Evolutionary conservation across 495 filamentous ascomycete genomes (phyloP).

Genomic region (Cercophora newfieldiana): DNA sequence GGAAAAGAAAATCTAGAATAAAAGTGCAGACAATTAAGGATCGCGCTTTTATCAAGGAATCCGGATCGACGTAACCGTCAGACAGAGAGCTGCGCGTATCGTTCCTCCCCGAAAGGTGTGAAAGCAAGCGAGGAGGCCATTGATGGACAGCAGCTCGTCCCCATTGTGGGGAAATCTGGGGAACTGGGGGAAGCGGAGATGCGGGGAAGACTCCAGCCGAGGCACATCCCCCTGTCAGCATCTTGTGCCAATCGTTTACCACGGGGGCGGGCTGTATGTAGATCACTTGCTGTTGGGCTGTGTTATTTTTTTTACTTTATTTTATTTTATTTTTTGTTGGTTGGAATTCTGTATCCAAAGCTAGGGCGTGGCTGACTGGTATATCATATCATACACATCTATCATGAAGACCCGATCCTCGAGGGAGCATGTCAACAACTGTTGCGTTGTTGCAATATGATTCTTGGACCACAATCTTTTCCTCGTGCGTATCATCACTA

Average conservation of each 20-base stretch:
- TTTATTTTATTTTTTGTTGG: no score
- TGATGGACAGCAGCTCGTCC: not conserved
- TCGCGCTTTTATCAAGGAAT: not conserved
- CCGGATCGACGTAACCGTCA: not conserved
- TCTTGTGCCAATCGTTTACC: not conserved
- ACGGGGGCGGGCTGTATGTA: no score
- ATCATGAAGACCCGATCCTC: not conserved
- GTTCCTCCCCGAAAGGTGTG: not conserved
- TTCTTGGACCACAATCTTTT: not conserved
- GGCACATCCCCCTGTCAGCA: conserved; percentile 6
- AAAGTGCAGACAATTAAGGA: not conserved
- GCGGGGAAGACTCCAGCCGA: conserved; percentile 18
- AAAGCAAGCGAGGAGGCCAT: not conserved
- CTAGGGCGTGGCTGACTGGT: no score
- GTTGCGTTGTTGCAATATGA: not conserved
- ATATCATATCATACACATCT: conserved; percentile 11
- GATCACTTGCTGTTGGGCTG: no score
- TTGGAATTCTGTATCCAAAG: no score
- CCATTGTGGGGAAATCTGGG: conserved; percentile 16
- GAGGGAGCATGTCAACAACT: no score
- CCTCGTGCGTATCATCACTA: conserved; percentile 9
- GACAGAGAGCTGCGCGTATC: not conserved
- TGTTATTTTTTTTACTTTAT: no score
- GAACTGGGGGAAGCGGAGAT: conserved; percentile 13
- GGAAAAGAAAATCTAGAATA: not conserved